These are phyloP conservation scores for Coemansia sp. DNA, from an alignment of 192 early-diverging fungal species.

Conservation along the genomic window DNA sequence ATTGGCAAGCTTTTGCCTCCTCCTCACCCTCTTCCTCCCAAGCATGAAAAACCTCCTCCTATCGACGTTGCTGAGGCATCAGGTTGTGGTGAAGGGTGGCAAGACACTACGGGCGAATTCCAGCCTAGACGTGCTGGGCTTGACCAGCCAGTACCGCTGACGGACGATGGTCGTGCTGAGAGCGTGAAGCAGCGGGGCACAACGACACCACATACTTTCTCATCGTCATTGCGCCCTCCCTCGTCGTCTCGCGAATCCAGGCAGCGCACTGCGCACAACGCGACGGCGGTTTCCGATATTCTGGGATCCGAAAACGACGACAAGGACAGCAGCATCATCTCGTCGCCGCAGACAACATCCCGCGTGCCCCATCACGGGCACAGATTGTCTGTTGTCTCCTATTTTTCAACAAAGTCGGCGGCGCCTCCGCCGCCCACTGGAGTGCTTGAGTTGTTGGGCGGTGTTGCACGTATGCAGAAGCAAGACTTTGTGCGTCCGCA, in stretches of 20 bases:
- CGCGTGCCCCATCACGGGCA: neutral
- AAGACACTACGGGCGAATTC: neutral
- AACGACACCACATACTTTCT: slow-evolving; percentile 20
- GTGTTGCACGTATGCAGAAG: neutral
- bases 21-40: neutral
- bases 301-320: slow-evolving; percentile 16
- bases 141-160: slow-evolving; percentile 27
- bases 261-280: slow-evolving; percentile 9
- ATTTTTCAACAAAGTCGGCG: slow-evolving; percentile 26
- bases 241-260: neutral
- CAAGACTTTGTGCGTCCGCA: neutral
- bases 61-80: no score
- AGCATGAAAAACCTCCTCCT: neutral
- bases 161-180: slow-evolving; percentile 18
- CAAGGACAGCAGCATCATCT: slow-evolving; percentile 5
- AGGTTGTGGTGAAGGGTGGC: neutral
- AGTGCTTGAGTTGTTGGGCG: neutral
- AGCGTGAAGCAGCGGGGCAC: slow-evolving; percentile 39
- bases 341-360: neutral
- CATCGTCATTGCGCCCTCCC: slow-evolving; percentile 24
- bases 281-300: slow-evolving; percentile 17
- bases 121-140: slow-evolving; percentile 23
- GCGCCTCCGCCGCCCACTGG: neutral
- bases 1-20: slow-evolving; percentile 17
- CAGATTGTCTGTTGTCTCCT: slow-evolving; percentile 28